phyloP scores from a whole-genome alignment of 441 rosid genomes.

The Macaranga tanarius region DNA sequence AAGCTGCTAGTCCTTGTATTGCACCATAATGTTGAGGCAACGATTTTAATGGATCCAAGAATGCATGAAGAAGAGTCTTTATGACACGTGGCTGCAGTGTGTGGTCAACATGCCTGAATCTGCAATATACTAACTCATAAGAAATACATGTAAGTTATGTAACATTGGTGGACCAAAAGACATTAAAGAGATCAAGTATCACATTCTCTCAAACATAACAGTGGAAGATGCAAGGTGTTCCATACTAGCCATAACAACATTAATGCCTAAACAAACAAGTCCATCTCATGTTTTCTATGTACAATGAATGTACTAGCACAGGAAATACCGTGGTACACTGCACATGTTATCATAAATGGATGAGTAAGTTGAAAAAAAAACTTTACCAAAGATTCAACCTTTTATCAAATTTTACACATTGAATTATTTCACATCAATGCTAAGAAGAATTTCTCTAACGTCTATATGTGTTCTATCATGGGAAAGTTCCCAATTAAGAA shows the following conservation, averaged over 20 bases:
- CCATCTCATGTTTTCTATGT: not conserved
- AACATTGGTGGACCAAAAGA: not conserved
- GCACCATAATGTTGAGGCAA: conserved; percentile 96
- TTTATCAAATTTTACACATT: not conserved
- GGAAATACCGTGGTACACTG: not conserved
- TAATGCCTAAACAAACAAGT: not conserved
- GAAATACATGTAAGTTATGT: conserved; percentile 21
- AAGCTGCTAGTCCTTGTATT: conserved; percentile 86
- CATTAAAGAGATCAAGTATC: not conserved
- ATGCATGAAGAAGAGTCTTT: conserved; percentile 77
- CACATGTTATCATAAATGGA: not conserved
- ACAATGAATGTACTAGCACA: not conserved
- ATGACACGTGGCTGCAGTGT: conserved; percentile 92
- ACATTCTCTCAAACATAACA: conserved; percentile 6
- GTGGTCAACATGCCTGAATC: conserved; percentile 77
- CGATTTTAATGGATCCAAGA: conserved; percentile 77
- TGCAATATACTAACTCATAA: conserved; percentile 32
- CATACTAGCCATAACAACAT: not conserved
- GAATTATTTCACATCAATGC: not conserved
- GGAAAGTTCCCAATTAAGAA: not conserved
- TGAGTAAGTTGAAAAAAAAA: not conserved
- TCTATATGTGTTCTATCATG: not conserved
- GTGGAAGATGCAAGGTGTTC: not conserved
- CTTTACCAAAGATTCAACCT: conserved; percentile 3
- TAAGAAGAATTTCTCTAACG: not conserved